Conservation (phyloP, 352 stramenopile genomes). For the Hyaloperonospora brassicae region DNA sequence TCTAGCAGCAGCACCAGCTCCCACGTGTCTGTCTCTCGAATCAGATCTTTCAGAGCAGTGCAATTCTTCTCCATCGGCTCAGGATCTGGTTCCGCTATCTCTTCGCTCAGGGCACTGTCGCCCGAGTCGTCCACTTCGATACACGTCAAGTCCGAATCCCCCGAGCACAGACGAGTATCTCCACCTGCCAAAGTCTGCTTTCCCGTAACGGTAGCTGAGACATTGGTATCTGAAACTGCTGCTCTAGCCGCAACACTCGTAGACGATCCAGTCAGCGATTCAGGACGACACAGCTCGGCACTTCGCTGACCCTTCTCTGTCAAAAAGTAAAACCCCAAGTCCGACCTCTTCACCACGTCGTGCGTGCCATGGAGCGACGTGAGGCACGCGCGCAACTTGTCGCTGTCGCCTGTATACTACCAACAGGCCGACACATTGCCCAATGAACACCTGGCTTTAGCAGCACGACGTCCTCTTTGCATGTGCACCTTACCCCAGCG, state of each 20-base stretch:
- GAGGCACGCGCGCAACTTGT: constrained; percentile 51
- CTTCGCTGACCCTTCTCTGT: constrained; percentile 48
- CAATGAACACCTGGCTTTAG: too few relatives aligned
- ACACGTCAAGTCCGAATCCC: constrained; percentile 22
- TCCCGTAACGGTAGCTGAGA: neutral
- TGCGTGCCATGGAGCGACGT: constrained; percentile 49
- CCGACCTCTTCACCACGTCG: constrained; percentile 41
- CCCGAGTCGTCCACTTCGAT: constrained; percentile 46
- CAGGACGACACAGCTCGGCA: constrained; percentile 40
- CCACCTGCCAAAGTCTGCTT: constrained; percentile 1
- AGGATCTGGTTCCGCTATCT: constrained; percentile 14
- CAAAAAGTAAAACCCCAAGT: constrained; percentile 40
- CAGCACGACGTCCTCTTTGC: too few relatives aligned
- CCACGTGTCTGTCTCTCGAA: constrained; percentile 46
- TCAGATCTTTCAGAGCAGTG: constrained; percentile 13
- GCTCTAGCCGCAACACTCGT: neutral
- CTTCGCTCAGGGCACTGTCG: constrained; percentile 9
- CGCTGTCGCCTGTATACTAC: constrained; percentile 48
- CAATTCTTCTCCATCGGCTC: constrained; percentile 5
- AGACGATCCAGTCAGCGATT: constrained; percentile 9
- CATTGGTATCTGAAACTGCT: neutral
- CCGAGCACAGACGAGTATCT: constrained; percentile 3
- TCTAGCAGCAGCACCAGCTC: constrained; percentile 77
- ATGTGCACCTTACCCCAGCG: constrained; percentile 45
- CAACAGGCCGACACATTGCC: too few relatives aligned